A percentile compares a stretch with the other conserved stretches of the same genome.
Evolutionary conservation across 225 moss, liverwort and hornwort genomes (phyloP).

Genomic region (Ulota crispa): DNA sequence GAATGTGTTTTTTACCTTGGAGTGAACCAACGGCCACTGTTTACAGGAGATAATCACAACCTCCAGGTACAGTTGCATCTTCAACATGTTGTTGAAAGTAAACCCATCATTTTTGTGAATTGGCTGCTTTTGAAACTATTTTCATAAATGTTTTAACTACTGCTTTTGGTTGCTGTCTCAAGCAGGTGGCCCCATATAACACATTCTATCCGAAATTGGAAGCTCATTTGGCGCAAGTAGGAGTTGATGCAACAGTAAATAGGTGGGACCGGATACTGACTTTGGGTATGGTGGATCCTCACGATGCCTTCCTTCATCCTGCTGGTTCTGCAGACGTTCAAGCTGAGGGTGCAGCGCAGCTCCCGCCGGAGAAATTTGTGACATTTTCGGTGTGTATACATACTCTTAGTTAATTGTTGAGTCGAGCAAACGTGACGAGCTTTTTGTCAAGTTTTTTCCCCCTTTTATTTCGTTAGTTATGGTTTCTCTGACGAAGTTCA

Average conservation of each 20-base stretch:
- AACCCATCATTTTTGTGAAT: background rate
- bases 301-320: conserved; percentile 82
- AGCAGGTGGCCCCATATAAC: conserved; percentile 94
- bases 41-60: conserved; percentile 88
- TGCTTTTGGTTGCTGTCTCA: conserved; percentile 6
- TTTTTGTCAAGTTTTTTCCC: background rate
- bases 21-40: conserved; percentile 87
- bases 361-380: conserved; percentile 81
- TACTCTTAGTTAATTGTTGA: conserved; percentile 8
- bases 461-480: background rate
- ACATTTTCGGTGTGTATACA: conserved; percentile 62
- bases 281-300: conserved; percentile 77
- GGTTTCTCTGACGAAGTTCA: background rate
- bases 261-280: conserved; percentile 85
- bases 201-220: conserved; percentile 91
- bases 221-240: conserved; percentile 76
- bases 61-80: conserved; percentile 64
- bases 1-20: conserved; percentile 92
- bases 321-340: conserved; percentile 77
- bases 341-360: conserved; percentile 78
- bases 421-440: background rate
- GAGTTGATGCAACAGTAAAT: conserved; percentile 81
- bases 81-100: background rate
- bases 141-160: conserved; percentile 6
- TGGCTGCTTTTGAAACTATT: conserved; percentile 5